Conservation (phyloP, 2,329 filamentous ascomycete species). For the Nannizzia gypsea region DNA sequence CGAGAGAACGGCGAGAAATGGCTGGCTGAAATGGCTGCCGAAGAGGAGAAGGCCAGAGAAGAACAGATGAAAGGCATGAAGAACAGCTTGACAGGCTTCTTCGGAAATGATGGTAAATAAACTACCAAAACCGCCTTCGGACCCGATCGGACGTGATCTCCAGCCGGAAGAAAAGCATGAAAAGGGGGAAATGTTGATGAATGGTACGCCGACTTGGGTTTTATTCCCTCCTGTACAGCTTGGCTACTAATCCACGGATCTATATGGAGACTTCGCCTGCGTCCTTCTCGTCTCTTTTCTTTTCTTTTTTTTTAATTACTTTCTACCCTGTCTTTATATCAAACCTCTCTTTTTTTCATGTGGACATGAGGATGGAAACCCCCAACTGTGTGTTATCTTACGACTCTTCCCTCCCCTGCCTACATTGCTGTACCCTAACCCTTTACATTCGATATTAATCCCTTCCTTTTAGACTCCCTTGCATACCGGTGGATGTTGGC, state of each 20-base stretch:
- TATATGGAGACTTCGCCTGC: neutral
- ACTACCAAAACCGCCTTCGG: neutral
- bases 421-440: neutral
- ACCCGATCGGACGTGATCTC: neutral
- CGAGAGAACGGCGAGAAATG: constrained; percentile 87
- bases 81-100: constrained; percentile 53
- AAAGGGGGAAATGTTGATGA: neutral
- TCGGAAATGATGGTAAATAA: constrained; percentile 25
- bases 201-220: neutral
- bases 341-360: neutral
- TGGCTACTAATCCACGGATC: neutral
- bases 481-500: neutral
- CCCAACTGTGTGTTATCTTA: neutral
- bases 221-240: neutral
- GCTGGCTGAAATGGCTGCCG: constrained; percentile 82
- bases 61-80: constrained; percentile 91
- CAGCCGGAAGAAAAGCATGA: constrained; percentile 5
- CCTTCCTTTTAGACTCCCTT: neutral
- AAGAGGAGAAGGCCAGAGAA: constrained; percentile 79
- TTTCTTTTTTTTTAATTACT: neutral
- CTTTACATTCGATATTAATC: neutral
- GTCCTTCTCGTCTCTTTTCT: neutral
- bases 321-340: constrained; percentile 4
- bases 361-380: neutral
- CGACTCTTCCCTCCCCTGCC: neutral